Percentiles rank a stretch among this genome's conserved stretches.
phyloP scores from a whole-genome alignment of 2,329 filamentous ascomycete species.

The Apiospora pterosperma region DNA sequence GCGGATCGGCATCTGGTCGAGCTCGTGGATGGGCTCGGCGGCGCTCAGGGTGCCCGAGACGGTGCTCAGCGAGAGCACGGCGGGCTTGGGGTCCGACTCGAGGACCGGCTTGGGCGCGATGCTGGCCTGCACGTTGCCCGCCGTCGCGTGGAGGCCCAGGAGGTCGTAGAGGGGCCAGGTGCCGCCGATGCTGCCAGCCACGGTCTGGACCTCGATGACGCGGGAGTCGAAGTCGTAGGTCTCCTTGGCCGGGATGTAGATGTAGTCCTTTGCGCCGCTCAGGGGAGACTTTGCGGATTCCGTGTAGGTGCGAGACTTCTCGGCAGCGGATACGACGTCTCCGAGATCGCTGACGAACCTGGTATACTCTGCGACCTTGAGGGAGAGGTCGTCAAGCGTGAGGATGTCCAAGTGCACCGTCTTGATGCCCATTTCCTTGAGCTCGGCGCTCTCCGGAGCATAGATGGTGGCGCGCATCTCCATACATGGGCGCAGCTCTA shows the following conservation, averaged over 20 bases:
- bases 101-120: conserved; percentile 39
- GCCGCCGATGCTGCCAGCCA: conserved; percentile 41
- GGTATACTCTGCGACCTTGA: conserved; percentile 31
- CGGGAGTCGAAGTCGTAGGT: conserved; percentile 42
- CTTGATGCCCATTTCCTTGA: conserved; percentile 35
- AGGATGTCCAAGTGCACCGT: conserved; percentile 33
- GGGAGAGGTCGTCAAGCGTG: conserved; percentile 33
- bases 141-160: conserved; percentile 40
- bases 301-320: conserved; percentile 18
- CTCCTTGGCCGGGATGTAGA: conserved; percentile 22
- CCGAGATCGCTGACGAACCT: conserved; percentile 36
- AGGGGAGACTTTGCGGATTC: not conserved
- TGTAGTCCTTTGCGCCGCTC: conserved; percentile 13
- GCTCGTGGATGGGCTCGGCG: conserved; percentile 35
- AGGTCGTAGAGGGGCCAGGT: conserved; percentile 49
- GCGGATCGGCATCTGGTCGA: conserved; percentile 35
- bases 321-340: conserved; percentile 32
- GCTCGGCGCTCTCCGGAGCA: conserved; percentile 36
- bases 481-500: conserved; percentile 38
- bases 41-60: conserved; percentile 41
- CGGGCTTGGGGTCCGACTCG: conserved; percentile 30
- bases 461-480: conserved; percentile 45
- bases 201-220: conserved; percentile 37
- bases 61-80: conserved; percentile 37
- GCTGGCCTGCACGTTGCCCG: conserved; percentile 38